Evolutionary conservation across 352 stramenopile species (phyloP).

Genomic region (Pythium rhizo-oryzae): DNA sequence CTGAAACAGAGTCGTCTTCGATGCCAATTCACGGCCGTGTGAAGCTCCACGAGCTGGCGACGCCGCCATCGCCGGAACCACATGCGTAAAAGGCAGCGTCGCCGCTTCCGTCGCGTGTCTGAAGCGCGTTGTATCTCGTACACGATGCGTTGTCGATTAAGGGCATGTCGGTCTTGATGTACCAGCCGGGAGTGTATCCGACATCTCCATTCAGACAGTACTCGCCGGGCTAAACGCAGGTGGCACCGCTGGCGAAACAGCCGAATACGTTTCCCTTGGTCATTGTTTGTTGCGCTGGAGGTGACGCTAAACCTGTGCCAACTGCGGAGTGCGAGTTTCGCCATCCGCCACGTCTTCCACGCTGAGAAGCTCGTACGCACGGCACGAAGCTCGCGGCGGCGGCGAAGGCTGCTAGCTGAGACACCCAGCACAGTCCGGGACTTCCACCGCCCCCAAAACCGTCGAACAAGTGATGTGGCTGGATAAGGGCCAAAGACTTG

Average conservation of each 20-base stretch:
- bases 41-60: conserved; percentile 3
- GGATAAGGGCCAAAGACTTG: conserved; percentile 41
- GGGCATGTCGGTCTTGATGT: neutral
- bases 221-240: neutral
- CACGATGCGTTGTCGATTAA: neutral
- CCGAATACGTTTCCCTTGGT: conserved; percentile 39
- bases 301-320: conserved; percentile 25
- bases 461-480: conserved; percentile 28
- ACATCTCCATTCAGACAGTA: neutral
- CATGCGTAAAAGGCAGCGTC: conserved; percentile 2
- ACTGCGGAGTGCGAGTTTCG: neutral
- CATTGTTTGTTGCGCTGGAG: conserved; percentile 20
- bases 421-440: neutral
- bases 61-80: conserved; percentile 27
- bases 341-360: conserved; percentile 21
- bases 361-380: neutral
- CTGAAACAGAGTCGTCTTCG: neutral
- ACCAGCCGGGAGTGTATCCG: neutral
- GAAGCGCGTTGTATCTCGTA: neutral
- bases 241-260: conserved; percentile 24
- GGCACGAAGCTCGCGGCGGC: conserved; percentile 6
- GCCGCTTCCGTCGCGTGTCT: neutral
- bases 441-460: conserved; percentile 42
- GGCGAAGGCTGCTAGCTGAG: conserved; percentile 4
- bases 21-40: conserved; percentile 6